Evolutionary conservation across 495 filamentous ascomycete species (phyloP).

Genomic region (Hyaloscypha finlandica): DNA sequence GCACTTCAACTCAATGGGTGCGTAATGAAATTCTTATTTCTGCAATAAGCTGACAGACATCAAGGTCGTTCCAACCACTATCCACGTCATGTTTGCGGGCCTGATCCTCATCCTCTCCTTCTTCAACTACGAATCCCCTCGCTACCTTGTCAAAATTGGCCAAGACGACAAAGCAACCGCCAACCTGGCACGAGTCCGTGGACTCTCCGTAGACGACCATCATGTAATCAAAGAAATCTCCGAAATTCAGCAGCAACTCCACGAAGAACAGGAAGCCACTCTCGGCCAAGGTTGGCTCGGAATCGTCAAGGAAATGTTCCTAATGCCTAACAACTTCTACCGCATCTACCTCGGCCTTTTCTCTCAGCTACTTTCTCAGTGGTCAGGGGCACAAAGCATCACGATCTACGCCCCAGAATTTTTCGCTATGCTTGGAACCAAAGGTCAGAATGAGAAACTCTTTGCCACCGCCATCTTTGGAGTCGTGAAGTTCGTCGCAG

Average conservation of each 20-base stretch:
- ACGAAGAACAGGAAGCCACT: conserved; percentile 59
- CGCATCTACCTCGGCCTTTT: conserved; percentile 41
- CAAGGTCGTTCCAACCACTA: conserved; percentile 60
- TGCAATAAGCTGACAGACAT: conserved; percentile 1
- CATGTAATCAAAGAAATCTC: conserved; percentile 53
- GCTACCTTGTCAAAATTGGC: conserved; percentile 46
- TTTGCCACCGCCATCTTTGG: conserved; percentile 73
- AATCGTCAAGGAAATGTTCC: conserved; percentile 60
- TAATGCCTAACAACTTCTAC: conserved; percentile 62
- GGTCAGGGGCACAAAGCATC: conserved; percentile 70
- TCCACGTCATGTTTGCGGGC: conserved; percentile 73
- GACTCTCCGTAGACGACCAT: conserved; percentile 48
- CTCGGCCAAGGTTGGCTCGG: conserved; percentile 55
- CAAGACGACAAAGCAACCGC: conserved; percentile 46
- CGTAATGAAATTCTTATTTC: conserved; percentile 19
- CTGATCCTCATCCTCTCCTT: conserved; percentile 67
- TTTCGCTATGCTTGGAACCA: conserved; percentile 64
- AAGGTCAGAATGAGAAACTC: conserved; percentile 61
- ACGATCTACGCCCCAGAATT: conserved; percentile 68
- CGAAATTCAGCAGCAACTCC: conserved; percentile 49
- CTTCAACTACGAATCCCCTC: conserved; percentile 55
- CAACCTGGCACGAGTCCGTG: conserved; percentile 51
- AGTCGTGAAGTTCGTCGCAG: conserved; percentile 65
- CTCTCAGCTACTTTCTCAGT: conserved; percentile 61
- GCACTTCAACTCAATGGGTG: conserved; percentile 34